Evolutionary conservation across 805 yeast genomes (phyloP).

Genomic region (Helenozyma baotianmanensis): DNA sequence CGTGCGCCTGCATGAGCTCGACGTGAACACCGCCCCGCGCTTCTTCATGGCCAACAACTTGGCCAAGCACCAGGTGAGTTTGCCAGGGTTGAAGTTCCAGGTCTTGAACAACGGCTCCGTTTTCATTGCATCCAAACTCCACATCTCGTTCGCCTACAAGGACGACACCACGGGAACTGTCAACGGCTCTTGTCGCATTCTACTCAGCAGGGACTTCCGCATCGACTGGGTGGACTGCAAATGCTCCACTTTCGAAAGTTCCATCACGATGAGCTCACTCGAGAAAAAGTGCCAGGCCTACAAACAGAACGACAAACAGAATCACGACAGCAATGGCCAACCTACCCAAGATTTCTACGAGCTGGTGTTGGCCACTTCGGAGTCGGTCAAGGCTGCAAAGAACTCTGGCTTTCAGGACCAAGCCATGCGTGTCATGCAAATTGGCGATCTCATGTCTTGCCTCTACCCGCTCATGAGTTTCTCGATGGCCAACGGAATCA

Average conservation of each 20-base stretch:
- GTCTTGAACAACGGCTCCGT: constrained; percentile 38
- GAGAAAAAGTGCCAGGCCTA: constrained; percentile 23
- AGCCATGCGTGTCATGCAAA: constrained; percentile 67
- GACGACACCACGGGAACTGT: constrained; percentile 71
- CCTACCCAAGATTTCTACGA: constrained; percentile 6
- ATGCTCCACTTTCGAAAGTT: constrained; percentile 23
- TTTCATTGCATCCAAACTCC: constrained; percentile 26
- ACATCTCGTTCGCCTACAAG: constrained; percentile 38
- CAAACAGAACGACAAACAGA: constrained; percentile 6
- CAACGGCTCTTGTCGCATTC: constrained; percentile 56
- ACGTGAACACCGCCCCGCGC: constrained; percentile 60
- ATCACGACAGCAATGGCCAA: not conserved
- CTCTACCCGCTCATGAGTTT: constrained; percentile 61
- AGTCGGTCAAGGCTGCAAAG: constrained; percentile 45
- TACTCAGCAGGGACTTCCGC: constrained; percentile 56
- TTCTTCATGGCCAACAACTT: constrained; percentile 48
- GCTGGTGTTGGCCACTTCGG: constrained; percentile 5
- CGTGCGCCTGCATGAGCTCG: constrained; percentile 53
- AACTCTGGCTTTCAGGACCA: constrained; percentile 61
- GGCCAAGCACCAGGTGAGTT: constrained; percentile 21
- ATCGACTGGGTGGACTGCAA: constrained; percentile 72
- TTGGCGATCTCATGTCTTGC: constrained; percentile 73
- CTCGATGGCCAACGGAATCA: constrained; percentile 43
- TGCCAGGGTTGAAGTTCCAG: constrained; percentile 38
- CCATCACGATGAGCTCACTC: constrained; percentile 21